Evolutionary conservation across 169 alveolate species (phyloP).

Genomic region (Plasmodium vivax): DNA sequence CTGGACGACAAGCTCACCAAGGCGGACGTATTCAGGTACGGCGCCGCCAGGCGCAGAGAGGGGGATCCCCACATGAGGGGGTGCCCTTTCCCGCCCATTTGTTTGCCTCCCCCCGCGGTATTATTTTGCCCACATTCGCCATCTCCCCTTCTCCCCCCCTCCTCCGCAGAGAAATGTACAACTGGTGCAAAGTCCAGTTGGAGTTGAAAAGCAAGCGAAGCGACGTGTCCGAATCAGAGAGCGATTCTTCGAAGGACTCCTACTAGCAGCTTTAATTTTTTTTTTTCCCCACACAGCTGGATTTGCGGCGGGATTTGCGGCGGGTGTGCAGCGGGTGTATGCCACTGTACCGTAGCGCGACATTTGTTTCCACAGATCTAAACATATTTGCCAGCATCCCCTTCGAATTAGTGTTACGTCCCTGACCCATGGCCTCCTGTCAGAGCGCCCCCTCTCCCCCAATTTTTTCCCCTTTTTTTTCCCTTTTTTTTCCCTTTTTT

Average conservation of each 20-base stretch:
- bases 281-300: not conserved
- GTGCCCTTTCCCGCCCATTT: not conserved
- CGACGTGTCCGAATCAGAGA: constrained; percentile 39
- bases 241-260: constrained; percentile 69
- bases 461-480: not conserved
- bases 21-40: constrained; percentile 84
- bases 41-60: not conserved
- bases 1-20: constrained; percentile 83
- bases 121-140: constrained; percentile 56
- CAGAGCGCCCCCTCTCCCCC: not conserved
- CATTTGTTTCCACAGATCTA: not conserved
- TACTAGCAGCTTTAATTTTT: not conserved
- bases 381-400: not conserved
- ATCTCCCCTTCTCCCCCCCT: not conserved
- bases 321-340: not conserved
- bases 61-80: not conserved
- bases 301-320: not conserved
- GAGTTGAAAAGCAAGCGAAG: constrained; percentile 42
- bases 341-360: not conserved
- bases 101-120: not conserved
- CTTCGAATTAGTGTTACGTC: not conserved
- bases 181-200: constrained; percentile 60
- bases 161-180: constrained; percentile 63
- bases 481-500: not conserved
- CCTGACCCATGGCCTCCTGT: not conserved